Conservation (phyloP, 306 rosid species). For the Acacia melanoxylon region DNA sequence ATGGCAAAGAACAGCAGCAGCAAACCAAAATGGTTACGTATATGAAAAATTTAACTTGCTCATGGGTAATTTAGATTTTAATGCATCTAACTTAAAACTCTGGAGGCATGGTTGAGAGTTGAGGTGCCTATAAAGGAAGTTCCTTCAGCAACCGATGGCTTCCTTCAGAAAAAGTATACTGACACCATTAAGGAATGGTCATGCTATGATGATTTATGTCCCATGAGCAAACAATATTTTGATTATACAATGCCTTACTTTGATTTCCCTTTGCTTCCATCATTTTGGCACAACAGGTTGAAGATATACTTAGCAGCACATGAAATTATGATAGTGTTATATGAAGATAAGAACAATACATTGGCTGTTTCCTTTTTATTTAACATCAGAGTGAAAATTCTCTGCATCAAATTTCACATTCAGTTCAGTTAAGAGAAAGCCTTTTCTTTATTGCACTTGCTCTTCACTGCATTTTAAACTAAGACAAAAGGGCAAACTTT, state of each 20-base stretch:
- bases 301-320: slow-evolving; percentile 3
- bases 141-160: background rate
- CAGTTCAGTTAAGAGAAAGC: background rate
- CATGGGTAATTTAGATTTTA: background rate
- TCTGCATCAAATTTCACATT: background rate
- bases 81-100: background rate
- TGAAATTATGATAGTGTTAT: background rate
- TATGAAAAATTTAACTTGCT: background rate
- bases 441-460: background rate
- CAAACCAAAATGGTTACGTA: background rate
- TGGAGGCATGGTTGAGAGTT: background rate
- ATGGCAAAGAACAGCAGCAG: background rate
- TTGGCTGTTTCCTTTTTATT: slow-evolving; percentile 1
- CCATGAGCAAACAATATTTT: background rate
- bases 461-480: background rate
- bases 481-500: background rate
- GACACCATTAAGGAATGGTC: background rate
- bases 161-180: background rate
- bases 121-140: background rate
- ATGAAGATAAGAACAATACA: slow-evolving; percentile 1
- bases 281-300: background rate
- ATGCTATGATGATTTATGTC: background rate
- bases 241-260: background rate
- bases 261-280: background rate
- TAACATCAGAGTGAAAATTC: background rate